A percentile compares a stretch with the other conserved stretches of the same genome.
phyloP scores from a whole-genome alignment of 106 monocot genomes.

The Alisma plantagoaquatica region DNA sequence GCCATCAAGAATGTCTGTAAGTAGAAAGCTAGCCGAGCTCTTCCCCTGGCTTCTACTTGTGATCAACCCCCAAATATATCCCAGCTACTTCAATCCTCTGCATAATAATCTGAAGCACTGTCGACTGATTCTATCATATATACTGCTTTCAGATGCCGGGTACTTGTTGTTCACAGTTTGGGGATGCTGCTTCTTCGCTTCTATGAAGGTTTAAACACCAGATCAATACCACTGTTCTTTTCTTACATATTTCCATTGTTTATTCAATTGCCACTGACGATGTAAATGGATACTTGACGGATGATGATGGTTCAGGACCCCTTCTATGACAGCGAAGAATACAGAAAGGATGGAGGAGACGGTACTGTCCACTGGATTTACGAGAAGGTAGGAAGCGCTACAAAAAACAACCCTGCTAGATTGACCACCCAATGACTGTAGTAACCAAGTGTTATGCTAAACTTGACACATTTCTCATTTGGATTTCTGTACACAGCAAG shows the following conservation, averaged over 20 bases:
- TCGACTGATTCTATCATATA: neutral
- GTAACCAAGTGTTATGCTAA: neutral
- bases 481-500: conserved; percentile 44
- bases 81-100: neutral
- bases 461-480: neutral
- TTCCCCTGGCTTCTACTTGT: neutral
- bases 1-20: conserved; percentile 69
- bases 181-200: conserved; percentile 85
- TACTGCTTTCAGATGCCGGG: conserved; percentile 39
- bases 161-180: conserved; percentile 92
- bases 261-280: neutral
- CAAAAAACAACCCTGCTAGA: neutral
- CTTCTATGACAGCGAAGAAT: conserved; percentile 75
- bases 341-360: conserved; percentile 84
- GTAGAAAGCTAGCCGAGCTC: conserved; percentile 5
- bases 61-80: neutral
- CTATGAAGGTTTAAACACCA: conserved; percentile 52
- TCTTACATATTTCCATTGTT: neutral
- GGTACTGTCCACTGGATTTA: conserved; percentile 85
- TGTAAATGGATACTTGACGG: neutral
- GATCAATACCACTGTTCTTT: neutral
- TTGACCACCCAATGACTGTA: neutral
- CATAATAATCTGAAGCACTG: neutral
- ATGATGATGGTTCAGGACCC: conserved; percentile 44
- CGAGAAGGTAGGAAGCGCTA: conserved; percentile 41